Conservation (phyloP, 2,329 filamentous ascomycete species). For the Hirsutella minnesotensis region DNA sequence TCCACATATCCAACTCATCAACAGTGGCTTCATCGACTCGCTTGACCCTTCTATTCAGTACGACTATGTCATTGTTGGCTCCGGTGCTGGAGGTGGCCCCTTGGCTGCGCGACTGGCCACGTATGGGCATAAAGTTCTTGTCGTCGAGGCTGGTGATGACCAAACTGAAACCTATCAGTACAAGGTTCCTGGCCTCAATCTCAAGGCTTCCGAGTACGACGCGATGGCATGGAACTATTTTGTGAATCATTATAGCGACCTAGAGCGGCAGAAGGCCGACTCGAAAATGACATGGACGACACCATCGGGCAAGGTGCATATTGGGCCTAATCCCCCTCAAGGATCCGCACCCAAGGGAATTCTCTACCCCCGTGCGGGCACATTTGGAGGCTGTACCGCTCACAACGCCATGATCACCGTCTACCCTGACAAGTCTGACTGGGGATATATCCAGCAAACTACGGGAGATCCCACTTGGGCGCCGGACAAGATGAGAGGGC, state of each 20-base stretch:
- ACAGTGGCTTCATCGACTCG: neutral
- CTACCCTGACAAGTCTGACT: conserved; percentile 34
- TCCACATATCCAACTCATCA: no score
- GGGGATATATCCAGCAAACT: conserved; percentile 16
- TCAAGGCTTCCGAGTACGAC: conserved; percentile 38
- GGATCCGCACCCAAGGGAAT: conserved; percentile 29
- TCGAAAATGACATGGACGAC: conserved; percentile 47
- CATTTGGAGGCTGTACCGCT: conserved; percentile 38
- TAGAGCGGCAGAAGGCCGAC: conserved; percentile 38
- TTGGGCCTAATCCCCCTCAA: conserved; percentile 22
- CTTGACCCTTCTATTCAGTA: conserved; percentile 5
- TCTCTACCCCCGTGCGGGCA: conserved; percentile 33
- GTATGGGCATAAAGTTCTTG: conserved; percentile 45
- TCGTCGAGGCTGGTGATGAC: conserved; percentile 52
- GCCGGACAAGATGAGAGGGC: conserved; percentile 46
- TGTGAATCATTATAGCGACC: conserved; percentile 46
- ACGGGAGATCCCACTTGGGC: conserved; percentile 51
- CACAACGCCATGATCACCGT: conserved; percentile 52
- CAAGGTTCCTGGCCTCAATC: conserved; percentile 30
- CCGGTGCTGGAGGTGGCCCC: conserved; percentile 48
- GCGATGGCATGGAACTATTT: conserved; percentile 52
- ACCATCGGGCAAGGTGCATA: conserved; percentile 37
- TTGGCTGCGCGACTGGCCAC: conserved; percentile 45
- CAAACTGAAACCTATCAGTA: conserved; percentile 27
- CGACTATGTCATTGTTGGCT: conserved; percentile 52